phyloP scores from a whole-genome alignment of 1,139 yeast genomes.

The Sugiyamaella sp. region DNA sequence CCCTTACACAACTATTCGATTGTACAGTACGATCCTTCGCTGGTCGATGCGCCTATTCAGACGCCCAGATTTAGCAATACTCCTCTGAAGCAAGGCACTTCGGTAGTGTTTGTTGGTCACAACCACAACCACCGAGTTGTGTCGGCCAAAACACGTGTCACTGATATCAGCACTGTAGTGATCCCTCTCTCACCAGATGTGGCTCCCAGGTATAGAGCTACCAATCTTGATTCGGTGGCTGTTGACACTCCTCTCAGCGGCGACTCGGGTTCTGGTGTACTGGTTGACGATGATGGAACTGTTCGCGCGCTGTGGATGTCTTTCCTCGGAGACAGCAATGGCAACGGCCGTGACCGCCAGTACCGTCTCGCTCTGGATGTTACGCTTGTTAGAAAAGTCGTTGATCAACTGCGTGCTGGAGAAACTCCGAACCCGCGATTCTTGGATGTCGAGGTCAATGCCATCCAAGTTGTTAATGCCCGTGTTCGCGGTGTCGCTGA shows the following conservation, averaged over 20 bases:
- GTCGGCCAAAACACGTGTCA: constrained; percentile 73
- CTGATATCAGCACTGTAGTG: constrained; percentile 73
- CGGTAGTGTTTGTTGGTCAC: constrained; percentile 75
- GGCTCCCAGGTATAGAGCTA: constrained; percentile 80
- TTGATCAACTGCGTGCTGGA: constrained; percentile 56
- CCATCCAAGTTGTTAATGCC: constrained; percentile 72
- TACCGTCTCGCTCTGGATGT: constrained; percentile 82
- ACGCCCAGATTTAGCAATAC: constrained; percentile 64
- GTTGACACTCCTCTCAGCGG: constrained; percentile 73
- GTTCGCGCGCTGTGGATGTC: constrained; percentile 85
- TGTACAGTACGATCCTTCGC: constrained; percentile 75
- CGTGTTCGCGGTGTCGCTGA: constrained; percentile 85
- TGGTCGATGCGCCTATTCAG: constrained; percentile 62
- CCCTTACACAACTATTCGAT: constrained; percentile 89
- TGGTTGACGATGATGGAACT: constrained; percentile 78
- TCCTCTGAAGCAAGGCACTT: constrained; percentile 75
- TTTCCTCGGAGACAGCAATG: constrained; percentile 70
- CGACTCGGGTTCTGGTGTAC: constrained; percentile 79
- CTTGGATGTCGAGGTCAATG: constrained; percentile 76
- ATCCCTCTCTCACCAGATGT: constrained; percentile 64
- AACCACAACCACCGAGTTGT: constrained; percentile 71
- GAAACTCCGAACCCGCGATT: constrained; percentile 61
- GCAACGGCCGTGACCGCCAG: constrained; percentile 56
- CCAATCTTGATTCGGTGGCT: constrained; percentile 76
- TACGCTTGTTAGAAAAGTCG: constrained; percentile 61